A percentile compares a stretch with the other conserved stretches of the same genome.
Evolutionary conservation across 1,284 basidiomycete genomes (phyloP).

Genomic region (Trichosporon asahii): DNA sequence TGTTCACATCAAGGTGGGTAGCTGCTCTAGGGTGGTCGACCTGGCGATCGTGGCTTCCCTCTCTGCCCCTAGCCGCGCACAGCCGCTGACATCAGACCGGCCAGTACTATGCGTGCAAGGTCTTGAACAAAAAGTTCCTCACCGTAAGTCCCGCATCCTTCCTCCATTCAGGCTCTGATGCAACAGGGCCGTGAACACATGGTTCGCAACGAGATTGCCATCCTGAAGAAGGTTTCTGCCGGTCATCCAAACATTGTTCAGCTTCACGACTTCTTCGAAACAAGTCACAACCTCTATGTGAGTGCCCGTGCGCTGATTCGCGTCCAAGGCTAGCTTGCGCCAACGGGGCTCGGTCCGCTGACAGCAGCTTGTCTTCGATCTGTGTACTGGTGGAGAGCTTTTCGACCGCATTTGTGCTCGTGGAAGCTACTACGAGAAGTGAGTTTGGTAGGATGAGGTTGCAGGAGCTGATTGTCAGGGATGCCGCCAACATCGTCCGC

Average conservation of each 20-base stretch:
- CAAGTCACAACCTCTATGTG: slow-evolving; percentile 82
- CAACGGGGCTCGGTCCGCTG: background rate
- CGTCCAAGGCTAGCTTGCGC: background rate
- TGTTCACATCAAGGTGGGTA: slow-evolving; percentile 85
- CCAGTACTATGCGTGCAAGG: slow-evolving; percentile 56
- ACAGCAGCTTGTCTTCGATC: slow-evolving; percentile 75
- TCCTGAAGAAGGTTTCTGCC: slow-evolving; percentile 89
- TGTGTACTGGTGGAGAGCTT: slow-evolving; percentile 95
- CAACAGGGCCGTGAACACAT: slow-evolving; percentile 74
- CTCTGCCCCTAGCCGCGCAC: background rate
- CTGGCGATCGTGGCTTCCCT: background rate
- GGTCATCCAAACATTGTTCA: slow-evolving; percentile 86
- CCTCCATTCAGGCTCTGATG: slow-evolving; percentile 6
- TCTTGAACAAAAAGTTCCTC: slow-evolving; percentile 91
- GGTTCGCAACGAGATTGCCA: slow-evolving; percentile 94
- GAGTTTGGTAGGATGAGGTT: background rate
- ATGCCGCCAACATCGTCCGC: slow-evolving; percentile 83
- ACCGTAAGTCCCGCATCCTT: slow-evolving; percentile 50
- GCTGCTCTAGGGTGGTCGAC: background rate
- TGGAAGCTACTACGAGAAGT: slow-evolving; percentile 94
- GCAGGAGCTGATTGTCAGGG: slow-evolving; percentile 55
- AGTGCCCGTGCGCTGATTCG: slow-evolving; percentile 12
- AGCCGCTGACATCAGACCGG: slow-evolving; percentile 50
- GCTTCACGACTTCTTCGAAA: slow-evolving; percentile 97
- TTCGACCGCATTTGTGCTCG: slow-evolving; percentile 98